Evolutionary conservation across 345 rosid species (phyloP).

Genomic region (Turnera subulata): DNA sequence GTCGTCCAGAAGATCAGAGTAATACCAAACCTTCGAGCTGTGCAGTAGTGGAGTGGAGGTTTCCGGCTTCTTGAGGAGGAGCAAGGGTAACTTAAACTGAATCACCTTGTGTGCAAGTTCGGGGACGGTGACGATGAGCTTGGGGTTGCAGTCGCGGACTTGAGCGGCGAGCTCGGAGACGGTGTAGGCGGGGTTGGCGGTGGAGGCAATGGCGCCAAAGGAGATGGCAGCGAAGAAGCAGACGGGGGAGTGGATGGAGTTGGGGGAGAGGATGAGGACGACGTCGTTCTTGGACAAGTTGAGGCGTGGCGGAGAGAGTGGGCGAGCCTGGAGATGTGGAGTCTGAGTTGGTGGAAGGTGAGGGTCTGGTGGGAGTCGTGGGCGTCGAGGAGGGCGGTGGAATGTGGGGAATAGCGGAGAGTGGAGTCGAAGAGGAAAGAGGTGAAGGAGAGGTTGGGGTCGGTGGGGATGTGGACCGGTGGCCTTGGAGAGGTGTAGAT

Average conservation of each 20-base stretch:
- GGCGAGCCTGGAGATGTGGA: conserved; percentile 15
- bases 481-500: conserved; percentile 15
- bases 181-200: conserved; percentile 29
- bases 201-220: conserved; percentile 31
- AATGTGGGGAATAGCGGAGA: neutral
- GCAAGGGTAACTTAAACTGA: conserved; percentile 9
- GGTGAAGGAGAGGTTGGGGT: conserved; percentile 14
- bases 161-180: conserved; percentile 25
- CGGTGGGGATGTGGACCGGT: neutral
- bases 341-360: conserved; percentile 10
- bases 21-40: neutral
- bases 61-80: conserved; percentile 5
- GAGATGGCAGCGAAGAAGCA: conserved; percentile 35
- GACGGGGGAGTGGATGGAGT: conserved; percentile 30
- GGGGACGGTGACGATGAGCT: conserved; percentile 11
- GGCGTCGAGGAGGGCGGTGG: conserved; percentile 12
- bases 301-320: neutral
- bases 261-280: conserved; percentile 25
- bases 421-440: conserved; percentile 17
- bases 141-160: conserved; percentile 28
- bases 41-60: neutral
- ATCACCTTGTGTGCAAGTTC: conserved; percentile 7
- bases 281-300: conserved; percentile 24
- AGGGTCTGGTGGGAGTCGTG: conserved; percentile 8
- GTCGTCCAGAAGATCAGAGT: conserved; percentile 8